These are phyloP conservation scores for Orbilia blumenaviensis DNA, from an alignment of 2,329 filamentous ascomycete genomes.

Conservation along the genomic window DNA sequence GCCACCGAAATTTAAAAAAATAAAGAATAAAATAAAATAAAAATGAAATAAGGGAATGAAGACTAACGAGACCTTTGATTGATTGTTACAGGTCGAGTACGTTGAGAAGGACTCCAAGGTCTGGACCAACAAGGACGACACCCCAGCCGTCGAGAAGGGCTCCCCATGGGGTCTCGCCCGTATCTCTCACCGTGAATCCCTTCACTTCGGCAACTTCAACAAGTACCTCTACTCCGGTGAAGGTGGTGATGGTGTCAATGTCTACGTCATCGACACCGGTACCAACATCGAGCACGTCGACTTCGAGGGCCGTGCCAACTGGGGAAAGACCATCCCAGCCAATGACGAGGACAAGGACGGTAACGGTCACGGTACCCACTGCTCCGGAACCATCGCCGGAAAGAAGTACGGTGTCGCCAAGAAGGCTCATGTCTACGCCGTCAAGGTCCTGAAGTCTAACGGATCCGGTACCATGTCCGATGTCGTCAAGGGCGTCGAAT, in stretches of 20 bases:
- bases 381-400: constrained; percentile 95
- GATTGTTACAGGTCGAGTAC: constrained; percentile 85
- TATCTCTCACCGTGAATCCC: constrained; percentile 89
- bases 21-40: no score
- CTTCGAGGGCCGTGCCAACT: constrained; percentile 93
- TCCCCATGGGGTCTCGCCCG: constrained; percentile 98
- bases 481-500: constrained; percentile 98
- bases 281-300: constrained; percentile 94
- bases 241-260: constrained; percentile 96
- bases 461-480: constrained; percentile 98
- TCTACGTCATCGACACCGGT: constrained; percentile 98
- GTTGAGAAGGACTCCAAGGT: constrained; percentile 95
- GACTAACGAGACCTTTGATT: no score
- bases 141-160: constrained; percentile 79
- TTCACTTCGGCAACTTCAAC: constrained; percentile 94
- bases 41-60: no score
- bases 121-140: constrained; percentile 74
- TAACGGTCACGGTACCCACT: constrained; percentile 98
- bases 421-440: constrained; percentile 94
- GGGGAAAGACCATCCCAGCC: constrained; percentile 94
- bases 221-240: constrained; percentile 94
- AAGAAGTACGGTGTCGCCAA: constrained; percentile 99
- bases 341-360: constrained; percentile 89
- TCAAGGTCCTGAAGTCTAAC: constrained; percentile 98
- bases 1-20: no score